A percentile compares a stretch with the other conserved stretches of the same genome.
Evolutionary conservation across 768 basidiomycete genomes (phyloP).

Genomic region (Trametes maxima): DNA sequence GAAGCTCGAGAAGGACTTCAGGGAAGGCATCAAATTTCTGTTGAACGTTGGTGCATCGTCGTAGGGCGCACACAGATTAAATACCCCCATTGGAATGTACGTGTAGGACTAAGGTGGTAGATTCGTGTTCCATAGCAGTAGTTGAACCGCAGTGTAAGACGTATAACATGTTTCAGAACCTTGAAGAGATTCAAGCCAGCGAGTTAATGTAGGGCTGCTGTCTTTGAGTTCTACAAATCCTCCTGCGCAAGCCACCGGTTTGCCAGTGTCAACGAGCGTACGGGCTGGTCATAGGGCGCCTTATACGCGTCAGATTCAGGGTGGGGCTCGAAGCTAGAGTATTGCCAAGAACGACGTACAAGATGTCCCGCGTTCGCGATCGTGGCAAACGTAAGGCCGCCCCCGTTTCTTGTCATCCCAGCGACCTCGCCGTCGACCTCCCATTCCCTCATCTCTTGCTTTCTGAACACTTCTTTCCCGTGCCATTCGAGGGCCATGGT

Average conservation of each 20-base stretch:
- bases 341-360: slow-evolving; percentile 38
- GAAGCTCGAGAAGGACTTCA: background rate
- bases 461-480: slow-evolving; percentile 48
- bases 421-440: slow-evolving; percentile 48
- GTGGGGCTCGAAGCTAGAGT: background rate
- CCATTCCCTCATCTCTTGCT: slow-evolving; percentile 53
- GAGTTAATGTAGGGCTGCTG: too few relatives aligned
- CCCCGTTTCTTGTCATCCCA: slow-evolving; percentile 55
- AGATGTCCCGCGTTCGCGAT: slow-evolving; percentile 74
- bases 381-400: slow-evolving; percentile 65
- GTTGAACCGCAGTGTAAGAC: too few relatives aligned
- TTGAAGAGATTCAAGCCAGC: too few relatives aligned
- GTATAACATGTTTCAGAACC: too few relatives aligned
- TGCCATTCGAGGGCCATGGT: slow-evolving; percentile 60
- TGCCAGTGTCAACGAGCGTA: slow-evolving; percentile 51
- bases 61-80: too few relatives aligned
- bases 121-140: too few relatives aligned
- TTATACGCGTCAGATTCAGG: slow-evolving; percentile 16
- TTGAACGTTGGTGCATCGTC: background rate
- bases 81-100: too few relatives aligned
- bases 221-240: too few relatives aligned
- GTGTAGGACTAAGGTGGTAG: too few relatives aligned
- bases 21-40: background rate
- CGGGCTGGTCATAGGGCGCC: slow-evolving; percentile 68
- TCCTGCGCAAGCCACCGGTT: slow-evolving; percentile 45